Percentiles rank a stretch among this genome's conserved stretches.
phyloP scores from a whole-genome alignment of 2,329 filamentous ascomycete genomes.

The Monascus ruber region DNA sequence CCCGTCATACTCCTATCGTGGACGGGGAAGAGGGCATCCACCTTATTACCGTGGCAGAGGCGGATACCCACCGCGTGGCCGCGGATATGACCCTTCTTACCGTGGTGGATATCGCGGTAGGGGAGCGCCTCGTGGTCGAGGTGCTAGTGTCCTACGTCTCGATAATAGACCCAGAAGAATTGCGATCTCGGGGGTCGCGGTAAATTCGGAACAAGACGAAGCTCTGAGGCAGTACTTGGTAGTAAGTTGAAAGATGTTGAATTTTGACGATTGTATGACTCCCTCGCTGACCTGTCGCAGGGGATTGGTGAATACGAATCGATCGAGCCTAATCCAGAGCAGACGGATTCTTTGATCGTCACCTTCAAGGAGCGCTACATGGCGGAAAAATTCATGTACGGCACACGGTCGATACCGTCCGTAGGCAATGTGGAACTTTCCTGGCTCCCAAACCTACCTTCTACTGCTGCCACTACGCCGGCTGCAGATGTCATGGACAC shows the following conservation, averaged over 20 bases:
- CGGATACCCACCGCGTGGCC: slow-evolving; percentile 27
- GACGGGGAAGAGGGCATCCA: slow-evolving; percentile 25
- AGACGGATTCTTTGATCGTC: slow-evolving; percentile 30
- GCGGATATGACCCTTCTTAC: slow-evolving; percentile 29
- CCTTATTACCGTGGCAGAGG: slow-evolving; percentile 26
- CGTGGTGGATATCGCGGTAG: slow-evolving; percentile 18
- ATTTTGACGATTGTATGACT: no score
- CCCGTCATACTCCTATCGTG: slow-evolving; percentile 19
- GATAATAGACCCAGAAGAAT: slow-evolving; percentile 49
- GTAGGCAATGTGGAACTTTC: slow-evolving; percentile 44
- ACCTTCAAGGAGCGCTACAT: slow-evolving; percentile 39
- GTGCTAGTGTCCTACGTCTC: slow-evolving; percentile 43
- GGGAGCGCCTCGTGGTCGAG: slow-evolving; percentile 25
- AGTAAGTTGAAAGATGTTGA: slow-evolving; percentile 21
- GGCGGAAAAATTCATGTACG: slow-evolving; percentile 44
- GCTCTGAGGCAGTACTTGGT: slow-evolving; percentile 46
- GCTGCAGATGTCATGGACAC: slow-evolving; percentile 8
- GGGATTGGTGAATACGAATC: slow-evolving; percentile 36
- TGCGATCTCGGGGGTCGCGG: slow-evolving; percentile 38
- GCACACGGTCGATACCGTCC: slow-evolving; percentile 36
- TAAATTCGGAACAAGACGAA: slow-evolving; percentile 42
- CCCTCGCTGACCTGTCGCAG: slow-evolving; percentile 14
- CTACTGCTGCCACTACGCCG: slow-evolving; percentile 7
- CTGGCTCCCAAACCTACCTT: slow-evolving; percentile 39
- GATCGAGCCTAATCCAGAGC: slow-evolving; percentile 31